Evolutionary conservation across 2,329 filamentous ascomycete genomes (phyloP), one percentile per base, ranked within the genome.

Genomic region (Aspergillus phoenicis): DNA sequence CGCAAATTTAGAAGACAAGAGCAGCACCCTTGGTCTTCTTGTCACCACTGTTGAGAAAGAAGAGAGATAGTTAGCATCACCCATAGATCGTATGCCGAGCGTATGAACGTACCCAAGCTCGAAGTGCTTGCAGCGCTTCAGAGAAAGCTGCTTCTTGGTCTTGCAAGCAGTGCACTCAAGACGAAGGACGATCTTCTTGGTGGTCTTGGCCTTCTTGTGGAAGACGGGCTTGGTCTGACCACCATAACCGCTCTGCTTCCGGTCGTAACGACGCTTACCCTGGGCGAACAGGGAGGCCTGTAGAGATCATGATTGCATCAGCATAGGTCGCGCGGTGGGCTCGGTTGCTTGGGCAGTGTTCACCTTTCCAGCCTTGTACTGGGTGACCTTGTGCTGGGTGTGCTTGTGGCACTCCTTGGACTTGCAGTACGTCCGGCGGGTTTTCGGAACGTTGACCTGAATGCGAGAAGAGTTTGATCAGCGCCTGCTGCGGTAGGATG

Each of bases 1-100:
- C 68, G 68, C 71, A 77, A 83, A 86, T 84, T 89, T 97, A 99
- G 89, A 99, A 99, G 78, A 99, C 95, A 79, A 99, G 89, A 83
- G 95, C 95, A 77, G 95, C 95, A 90, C 95, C 95, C 93, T 99
- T 99, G 77, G 95, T 99, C 92, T 99, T 99, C 93, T 99, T 99
- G 90, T 99, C 95, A 89, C 95, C 95, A 89, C 95, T 96, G 74
- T 76, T 72, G 60, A 67, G 63, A 66, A 56, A 64, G 69, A 66
- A 64, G 13, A 15, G 33, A 36, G 5, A 5, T 60, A 53, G 75
- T 85, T 78, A 85, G 81, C 68, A 76, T 70, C 38, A 11, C 3
- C n/a, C 3, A 17, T 30, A 3, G 13, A 13, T 17, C 8, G 17
- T 13, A 10, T 8, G 15, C 22, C 28, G 15, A 24, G 10, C 4